phyloP scores from a whole-genome alignment of 1,284 basidiomycete genomes.

The Xanthoconium separans region DNA sequence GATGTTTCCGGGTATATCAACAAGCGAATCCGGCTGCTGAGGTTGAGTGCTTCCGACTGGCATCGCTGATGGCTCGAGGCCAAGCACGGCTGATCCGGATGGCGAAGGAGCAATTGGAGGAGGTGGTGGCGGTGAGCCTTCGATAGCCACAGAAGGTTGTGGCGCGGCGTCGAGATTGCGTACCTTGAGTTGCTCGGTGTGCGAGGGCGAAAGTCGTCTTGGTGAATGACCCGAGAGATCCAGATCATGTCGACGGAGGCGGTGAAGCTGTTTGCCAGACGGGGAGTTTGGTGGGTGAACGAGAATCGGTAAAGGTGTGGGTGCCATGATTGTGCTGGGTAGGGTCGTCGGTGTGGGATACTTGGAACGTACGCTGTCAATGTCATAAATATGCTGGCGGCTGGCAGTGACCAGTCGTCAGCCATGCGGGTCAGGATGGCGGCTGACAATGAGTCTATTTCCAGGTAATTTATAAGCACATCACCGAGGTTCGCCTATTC shows the following conservation, averaged over 20 bases:
- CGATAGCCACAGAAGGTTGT: slow-evolving; percentile 10
- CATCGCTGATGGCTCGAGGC: slow-evolving; percentile 8
- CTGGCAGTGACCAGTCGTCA: slow-evolving; percentile 25
- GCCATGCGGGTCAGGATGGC: slow-evolving; percentile 10
- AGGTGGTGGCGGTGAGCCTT: slow-evolving; percentile 3
- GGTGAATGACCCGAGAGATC: slow-evolving; percentile 3
- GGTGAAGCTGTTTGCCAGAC: slow-evolving; percentile 6
- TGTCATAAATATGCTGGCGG: slow-evolving; percentile 30
- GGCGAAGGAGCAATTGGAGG: slow-evolving; percentile 2
- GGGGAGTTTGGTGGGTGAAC: slow-evolving; percentile 1
- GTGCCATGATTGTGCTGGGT: slow-evolving; percentile 20
- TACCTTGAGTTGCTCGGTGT: neutral
- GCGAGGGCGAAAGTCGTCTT: neutral
- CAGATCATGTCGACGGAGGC: slow-evolving; percentile 15
- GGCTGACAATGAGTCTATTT: slow-evolving; percentile 18
- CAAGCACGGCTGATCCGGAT: slow-evolving; percentile 9
- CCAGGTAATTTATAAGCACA: neutral
- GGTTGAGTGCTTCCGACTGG: slow-evolving; percentile 3
- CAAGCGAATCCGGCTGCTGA: slow-evolving; percentile 3
- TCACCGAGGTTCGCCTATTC: too few species aligned
- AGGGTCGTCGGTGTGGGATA: neutral
- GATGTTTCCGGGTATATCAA: slow-evolving; percentile 23
- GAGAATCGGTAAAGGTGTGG: slow-evolving; percentile 12
- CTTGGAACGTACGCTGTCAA: neutral
- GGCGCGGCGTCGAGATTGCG: slow-evolving; percentile 4